Conservation (phyloP, 2,329 filamentous ascomycete genomes). For the Akanthomyces dipterigenus region DNA sequence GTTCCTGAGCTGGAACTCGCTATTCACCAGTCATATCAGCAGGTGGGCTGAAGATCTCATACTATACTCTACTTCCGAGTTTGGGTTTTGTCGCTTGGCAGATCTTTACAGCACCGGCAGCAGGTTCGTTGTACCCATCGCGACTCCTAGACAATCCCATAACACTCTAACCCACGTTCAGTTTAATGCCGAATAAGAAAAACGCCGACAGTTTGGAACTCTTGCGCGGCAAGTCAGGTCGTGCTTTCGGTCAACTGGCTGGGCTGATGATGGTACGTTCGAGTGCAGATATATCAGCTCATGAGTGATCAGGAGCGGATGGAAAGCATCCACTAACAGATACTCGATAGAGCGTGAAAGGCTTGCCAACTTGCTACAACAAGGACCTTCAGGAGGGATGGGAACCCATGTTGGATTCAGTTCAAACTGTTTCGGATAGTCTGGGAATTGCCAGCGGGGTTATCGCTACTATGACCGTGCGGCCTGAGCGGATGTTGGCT, state of each 20-base stretch:
- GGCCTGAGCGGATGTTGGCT: constrained; percentile 63
- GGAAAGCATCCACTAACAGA: constrained; percentile 23
- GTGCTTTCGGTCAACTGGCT: constrained; percentile 74
- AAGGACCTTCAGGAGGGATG: constrained; percentile 73
- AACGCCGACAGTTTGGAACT: constrained; percentile 69
- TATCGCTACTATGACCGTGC: constrained; percentile 57
- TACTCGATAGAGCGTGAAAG: constrained; percentile 39
- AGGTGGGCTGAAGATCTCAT: constrained; percentile 81
- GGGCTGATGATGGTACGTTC: constrained; percentile 56
- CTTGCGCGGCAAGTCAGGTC: constrained; percentile 67
- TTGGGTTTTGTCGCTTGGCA: constrained; percentile 67
- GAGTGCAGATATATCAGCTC: constrained; percentile 20
- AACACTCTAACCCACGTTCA: constrained; percentile 2
- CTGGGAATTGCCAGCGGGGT: constrained; percentile 70
- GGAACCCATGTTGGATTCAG: constrained; percentile 67
- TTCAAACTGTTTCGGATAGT: constrained; percentile 66
- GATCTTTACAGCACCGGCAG: constrained; percentile 76
- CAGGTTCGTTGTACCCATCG: constrained; percentile 27
- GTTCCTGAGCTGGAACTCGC: constrained; percentile 62
- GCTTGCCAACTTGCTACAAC: constrained; percentile 68
- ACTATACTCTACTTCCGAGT: constrained; percentile 71
- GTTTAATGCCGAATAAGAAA: constrained; percentile 73
- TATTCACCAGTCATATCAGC: constrained; percentile 64
- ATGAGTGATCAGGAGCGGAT: constrained; percentile 20
- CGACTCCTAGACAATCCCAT: constrained; percentile 1